These are phyloP conservation scores for Periconia sp. DNA, from an alignment of 2,329 filamentous ascomycete genomes.

Conservation along the genomic window DNA sequence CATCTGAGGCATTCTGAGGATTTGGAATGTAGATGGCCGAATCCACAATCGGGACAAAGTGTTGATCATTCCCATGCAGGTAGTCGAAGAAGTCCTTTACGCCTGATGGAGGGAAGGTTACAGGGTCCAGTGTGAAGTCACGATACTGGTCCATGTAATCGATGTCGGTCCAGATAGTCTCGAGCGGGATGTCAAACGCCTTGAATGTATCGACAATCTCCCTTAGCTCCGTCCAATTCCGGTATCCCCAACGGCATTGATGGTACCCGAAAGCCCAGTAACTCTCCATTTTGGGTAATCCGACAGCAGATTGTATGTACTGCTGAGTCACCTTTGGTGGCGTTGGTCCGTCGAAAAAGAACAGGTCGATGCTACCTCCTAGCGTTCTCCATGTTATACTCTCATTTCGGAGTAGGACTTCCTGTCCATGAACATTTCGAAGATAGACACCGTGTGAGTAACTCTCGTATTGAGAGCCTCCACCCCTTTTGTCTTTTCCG, in stretches of 20 bases:
- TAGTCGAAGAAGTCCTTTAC: constrained; percentile 59
- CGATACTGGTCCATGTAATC: constrained; percentile 55
- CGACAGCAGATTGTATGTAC: constrained; percentile 71
- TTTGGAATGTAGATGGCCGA: constrained; percentile 75
- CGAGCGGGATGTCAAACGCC: constrained; percentile 62
- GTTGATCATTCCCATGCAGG: constrained; percentile 61
- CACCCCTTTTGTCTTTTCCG: constrained; percentile 34
- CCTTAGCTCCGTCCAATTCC: constrained; percentile 71
- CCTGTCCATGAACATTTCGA: constrained; percentile 78
- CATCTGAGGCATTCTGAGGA: constrained; percentile 69
- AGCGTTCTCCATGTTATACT: constrained; percentile 76
- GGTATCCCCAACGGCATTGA: constrained; percentile 84
- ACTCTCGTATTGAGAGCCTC: constrained; percentile 64
- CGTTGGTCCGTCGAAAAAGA: constrained; percentile 77
- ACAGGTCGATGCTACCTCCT: constrained; percentile 79
- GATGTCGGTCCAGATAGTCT: constrained; percentile 54
- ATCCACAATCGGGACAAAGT: constrained; percentile 68
- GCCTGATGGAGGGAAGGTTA: constrained; percentile 57
- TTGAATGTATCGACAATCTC: constrained; percentile 61
- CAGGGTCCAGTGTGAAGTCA: constrained; percentile 63
- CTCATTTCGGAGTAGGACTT: constrained; percentile 68
- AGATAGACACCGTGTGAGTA: constrained; percentile 79
- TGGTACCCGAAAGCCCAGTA: constrained; percentile 85
- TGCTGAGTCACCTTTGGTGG: constrained; percentile 71
- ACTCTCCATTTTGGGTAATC: constrained; percentile 75